phyloP scores from a whole-genome alignment of 73 alveolate species.

The Tetrahymena borealis region DNA sequence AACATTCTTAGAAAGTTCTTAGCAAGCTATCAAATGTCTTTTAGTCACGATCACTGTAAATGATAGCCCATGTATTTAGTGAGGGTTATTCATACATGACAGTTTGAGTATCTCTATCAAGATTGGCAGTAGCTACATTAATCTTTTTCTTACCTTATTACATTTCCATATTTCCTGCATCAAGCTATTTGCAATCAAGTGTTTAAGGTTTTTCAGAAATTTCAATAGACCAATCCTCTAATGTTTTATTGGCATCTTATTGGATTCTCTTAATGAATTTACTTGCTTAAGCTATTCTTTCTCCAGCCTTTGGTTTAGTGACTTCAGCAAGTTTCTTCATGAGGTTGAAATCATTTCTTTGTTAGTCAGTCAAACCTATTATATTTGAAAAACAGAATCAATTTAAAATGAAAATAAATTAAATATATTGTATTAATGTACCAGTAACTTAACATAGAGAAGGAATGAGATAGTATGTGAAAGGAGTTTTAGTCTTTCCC shows the following conservation, averaged over 20 bases:
- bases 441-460: not conserved
- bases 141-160: constrained; percentile 27
- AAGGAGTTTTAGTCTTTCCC: not conserved
- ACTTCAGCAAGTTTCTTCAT: constrained; percentile 82
- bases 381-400: not conserved
- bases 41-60: constrained; percentile 63
- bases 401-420: no score
- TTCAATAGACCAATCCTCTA: constrained; percentile 73
- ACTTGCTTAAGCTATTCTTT: constrained; percentile 74
- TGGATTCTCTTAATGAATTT: constrained; percentile 63
- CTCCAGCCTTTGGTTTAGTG: constrained; percentile 72
- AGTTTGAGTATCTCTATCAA: constrained; percentile 73
- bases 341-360: constrained; percentile 79
- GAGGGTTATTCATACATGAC: constrained; percentile 66
- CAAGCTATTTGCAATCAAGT: constrained; percentile 37
- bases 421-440: no score
- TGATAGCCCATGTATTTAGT: constrained; percentile 76
- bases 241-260: constrained; percentile 47
- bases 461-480: not conserved
- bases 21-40: constrained; percentile 49
- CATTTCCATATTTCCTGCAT: constrained; percentile 62
- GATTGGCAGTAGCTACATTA: constrained; percentile 56
- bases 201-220: constrained; percentile 57
- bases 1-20: constrained; percentile 47
- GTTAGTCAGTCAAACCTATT: constrained; percentile 87